These are phyloP conservation scores for Metschnikowia anglica DNA, from an alignment of 805 yeast species.

Conservation along the genomic window DNA sequence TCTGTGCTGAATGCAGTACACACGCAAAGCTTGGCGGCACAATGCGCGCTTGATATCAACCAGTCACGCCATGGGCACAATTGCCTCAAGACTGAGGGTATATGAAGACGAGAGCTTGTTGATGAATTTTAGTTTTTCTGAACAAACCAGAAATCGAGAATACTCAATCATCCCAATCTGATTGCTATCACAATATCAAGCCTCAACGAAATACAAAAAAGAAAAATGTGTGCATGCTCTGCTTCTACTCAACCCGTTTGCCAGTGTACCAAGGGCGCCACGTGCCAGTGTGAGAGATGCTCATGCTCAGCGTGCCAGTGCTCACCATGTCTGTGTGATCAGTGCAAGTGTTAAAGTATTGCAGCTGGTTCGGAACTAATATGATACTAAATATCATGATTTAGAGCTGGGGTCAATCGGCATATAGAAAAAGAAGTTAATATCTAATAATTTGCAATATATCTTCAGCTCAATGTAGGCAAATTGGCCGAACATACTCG, in stretches of 20 bases:
- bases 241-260: conserved; percentile 3
- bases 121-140: too few relatives aligned
- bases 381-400: too few relatives aligned
- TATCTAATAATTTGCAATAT: too few relatives aligned
- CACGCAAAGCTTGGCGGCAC: conserved; percentile 4
- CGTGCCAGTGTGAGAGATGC: conserved; percentile 7
- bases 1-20: too few relatives aligned
- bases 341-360: conserved; percentile 6
- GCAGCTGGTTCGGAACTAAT: neutral
- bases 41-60: conserved; percentile 1
- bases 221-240: conserved; percentile 1
- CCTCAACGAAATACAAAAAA: neutral
- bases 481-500: too few relatives aligned
- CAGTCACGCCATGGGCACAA: conserved; percentile 3
- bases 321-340: conserved; percentile 3
- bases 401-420: too few relatives aligned
- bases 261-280: conserved; percentile 6
- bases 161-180: too few relatives aligned
- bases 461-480: too few relatives aligned
- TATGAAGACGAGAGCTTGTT: neutral
- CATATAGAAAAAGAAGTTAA: neutral
- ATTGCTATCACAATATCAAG: neutral
- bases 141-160: too few relatives aligned
- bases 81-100: neutral
- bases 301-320: conserved; percentile 4